These are phyloP conservation scores for Fusarium sterilihyphosum DNA, from an alignment of 2,329 filamentous ascomycete species.

Conservation along the genomic window DNA sequence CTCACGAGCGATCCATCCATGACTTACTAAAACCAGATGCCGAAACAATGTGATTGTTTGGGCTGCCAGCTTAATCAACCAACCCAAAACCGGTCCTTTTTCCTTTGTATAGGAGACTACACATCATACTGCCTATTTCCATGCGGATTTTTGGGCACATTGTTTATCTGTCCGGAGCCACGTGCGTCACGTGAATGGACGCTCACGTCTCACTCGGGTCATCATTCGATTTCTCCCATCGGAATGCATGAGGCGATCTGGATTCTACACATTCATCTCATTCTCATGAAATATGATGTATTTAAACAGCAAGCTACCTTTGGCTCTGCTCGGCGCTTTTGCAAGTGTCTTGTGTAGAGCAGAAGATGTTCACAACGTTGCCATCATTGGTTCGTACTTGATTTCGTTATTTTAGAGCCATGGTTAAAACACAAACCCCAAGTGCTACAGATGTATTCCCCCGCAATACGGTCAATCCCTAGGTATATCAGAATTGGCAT, in stretches of 20 bases:
- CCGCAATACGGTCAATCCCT: not conserved
- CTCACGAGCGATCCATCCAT: not conserved
- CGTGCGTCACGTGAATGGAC: slow-evolving; percentile 9
- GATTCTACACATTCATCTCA: not conserved
- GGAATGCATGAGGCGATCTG: not conserved
- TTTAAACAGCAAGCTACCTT: slow-evolving; percentile 7
- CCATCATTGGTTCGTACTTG: slow-evolving; percentile 49
- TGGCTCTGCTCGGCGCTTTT: slow-evolving; percentile 35
- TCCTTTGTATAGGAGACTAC: not conserved
- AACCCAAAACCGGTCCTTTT: not conserved
- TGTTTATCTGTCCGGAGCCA: not conserved
- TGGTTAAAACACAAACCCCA: not conserved
- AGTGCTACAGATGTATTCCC: not conserved
- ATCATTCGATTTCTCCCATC: not conserved
- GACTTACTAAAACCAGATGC: not conserved
- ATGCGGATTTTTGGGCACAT: not conserved
- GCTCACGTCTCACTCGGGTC: not conserved
- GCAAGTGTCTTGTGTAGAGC: slow-evolving; percentile 12
- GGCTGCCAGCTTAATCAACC: not conserved
- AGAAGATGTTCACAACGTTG: slow-evolving; percentile 46
- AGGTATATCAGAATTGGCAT: not conserved
- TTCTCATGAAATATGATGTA: slow-evolving; percentile 26
- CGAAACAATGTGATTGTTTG: not conserved
- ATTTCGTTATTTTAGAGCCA: not conserved
- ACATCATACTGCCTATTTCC: not conserved